Percentiles rank a stretch among this genome's conserved stretches.
Evolutionary conservation across 2,329 filamentous ascomycete genomes (phyloP).

Genomic region (Apiospora malaysiana): DNA sequence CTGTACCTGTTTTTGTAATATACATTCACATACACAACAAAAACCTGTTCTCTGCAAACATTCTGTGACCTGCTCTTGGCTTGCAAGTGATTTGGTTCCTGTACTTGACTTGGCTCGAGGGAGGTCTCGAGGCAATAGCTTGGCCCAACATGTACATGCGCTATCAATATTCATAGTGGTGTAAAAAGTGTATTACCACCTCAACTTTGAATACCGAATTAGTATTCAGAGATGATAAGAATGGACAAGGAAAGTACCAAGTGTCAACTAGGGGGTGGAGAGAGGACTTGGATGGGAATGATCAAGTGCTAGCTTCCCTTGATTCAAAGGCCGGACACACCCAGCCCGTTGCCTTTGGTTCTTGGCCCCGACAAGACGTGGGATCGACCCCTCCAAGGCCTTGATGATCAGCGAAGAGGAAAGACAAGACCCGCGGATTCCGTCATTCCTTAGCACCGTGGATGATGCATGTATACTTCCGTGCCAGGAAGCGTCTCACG

Average conservation of each 20-base stretch:
- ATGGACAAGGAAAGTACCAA: not conserved
- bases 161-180: too few species aligned
- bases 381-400: not conserved
- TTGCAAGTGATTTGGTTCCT: not conserved
- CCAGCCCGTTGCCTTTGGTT: not conserved
- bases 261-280: not conserved
- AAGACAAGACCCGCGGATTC: not conserved
- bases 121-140: not conserved
- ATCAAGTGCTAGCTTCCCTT: not conserved
- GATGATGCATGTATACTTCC: not conserved
- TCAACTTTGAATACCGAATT: too few species aligned
- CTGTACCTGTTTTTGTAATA: constrained; percentile 18
- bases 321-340: not conserved
- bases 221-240: not conserved
- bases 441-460: not conserved
- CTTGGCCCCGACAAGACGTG: not conserved
- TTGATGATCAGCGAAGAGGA: not conserved
- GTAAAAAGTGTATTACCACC: not conserved
- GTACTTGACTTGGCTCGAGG: too few species aligned
- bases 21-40: constrained; percentile 11
- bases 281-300: not conserved
- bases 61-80: not conserved
- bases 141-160: too few species aligned
- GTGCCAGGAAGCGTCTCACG: not conserved
- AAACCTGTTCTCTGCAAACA: not conserved